These are phyloP conservation scores for Aureobasidium sp. DNA, from an alignment of 2,329 filamentous ascomycete species.

Conservation along the genomic window DNA sequence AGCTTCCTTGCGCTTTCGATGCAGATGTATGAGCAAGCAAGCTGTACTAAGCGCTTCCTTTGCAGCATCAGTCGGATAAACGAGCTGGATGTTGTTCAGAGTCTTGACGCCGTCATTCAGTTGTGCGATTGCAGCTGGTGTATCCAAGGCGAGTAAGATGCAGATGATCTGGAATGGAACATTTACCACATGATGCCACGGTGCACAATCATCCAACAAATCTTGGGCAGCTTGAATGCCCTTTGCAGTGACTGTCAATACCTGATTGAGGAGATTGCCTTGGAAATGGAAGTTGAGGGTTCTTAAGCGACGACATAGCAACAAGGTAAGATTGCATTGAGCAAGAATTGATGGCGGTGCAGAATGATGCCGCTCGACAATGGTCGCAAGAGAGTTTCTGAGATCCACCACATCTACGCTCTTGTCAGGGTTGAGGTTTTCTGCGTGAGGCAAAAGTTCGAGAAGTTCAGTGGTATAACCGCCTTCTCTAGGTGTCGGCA, in stretches of 20 bases:
- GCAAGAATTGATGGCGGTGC: conserved; percentile 39
- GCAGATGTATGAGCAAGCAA: conserved; percentile 44
- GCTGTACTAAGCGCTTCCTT: conserved; percentile 48
- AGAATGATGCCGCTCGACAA: conserved; percentile 34
- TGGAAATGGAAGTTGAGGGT: conserved; percentile 41
- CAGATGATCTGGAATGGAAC: conserved; percentile 52
- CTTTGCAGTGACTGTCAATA: conserved; percentile 37
- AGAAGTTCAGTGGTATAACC: conserved; percentile 42
- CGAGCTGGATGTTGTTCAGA: conserved; percentile 23
- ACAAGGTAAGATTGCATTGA: conserved; percentile 48
- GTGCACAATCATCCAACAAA: conserved; percentile 36
- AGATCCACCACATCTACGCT: conserved; percentile 34
- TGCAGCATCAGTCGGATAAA: conserved; percentile 27
- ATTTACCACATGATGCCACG: conserved; percentile 53
- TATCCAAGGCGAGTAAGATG: conserved; percentile 47
- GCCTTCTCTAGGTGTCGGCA: conserved; percentile 30
- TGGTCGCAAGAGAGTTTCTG: conserved; percentile 32
- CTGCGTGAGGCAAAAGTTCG: conserved; percentile 44
- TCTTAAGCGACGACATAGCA: conserved; percentile 46
- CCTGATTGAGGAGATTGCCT: conserved; percentile 34
- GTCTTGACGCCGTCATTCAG: conserved; percentile 43
- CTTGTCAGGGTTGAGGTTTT: conserved; percentile 45
- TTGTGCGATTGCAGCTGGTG: conserved; percentile 37
- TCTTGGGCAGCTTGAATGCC: conserved; percentile 40
- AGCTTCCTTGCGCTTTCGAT: conserved; percentile 43